Evolutionary conservation across 768 basidiomycete species (phyloP), one percentile per base, ranked within the genome.

Genomic region (Pulveroboletus sp.): DNA sequence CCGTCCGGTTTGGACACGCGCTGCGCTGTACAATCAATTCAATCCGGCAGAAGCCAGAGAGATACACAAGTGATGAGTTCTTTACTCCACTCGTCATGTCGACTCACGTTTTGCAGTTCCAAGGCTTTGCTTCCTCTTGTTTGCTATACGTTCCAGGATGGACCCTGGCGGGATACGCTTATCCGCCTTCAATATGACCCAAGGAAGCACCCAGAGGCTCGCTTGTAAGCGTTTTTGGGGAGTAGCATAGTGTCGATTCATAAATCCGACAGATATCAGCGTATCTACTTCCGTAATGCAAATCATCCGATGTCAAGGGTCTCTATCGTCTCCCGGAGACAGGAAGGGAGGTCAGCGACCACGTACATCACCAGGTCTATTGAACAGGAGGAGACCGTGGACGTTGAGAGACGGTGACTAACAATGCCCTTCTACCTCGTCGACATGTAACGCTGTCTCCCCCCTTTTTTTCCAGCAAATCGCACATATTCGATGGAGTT

Each of bases 111-210:
- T 18, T 44, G 18, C 50, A 95, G 93, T 52, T 87, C 89, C 11
- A 95, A 94, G 63, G 69, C 82, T 6, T 74, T 93, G 14, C 77
- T 95, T 15, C 86, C 93, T 3, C 69, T 89, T 6, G 81, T 87
- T 4, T 86, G 84, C 47, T 99, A 94, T 61, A 86, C 89, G 8
- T 94, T 97, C 62, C 81, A 85, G 57, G 94, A 96, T 57, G 96
- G 96, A 0, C 93, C 94, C 3, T 98, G 89, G 85, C 78, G 92
- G 36, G 94, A 97, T 58, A 88, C 89, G 12, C 76, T 93, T 43
- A 77, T 97, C 32, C 81, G 82, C 39, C 86, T 93, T 50, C 83
- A 85, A 11, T 98, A 93, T 61, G 96, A 99, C 62, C 96, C 96
- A 8, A 76, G 94, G 36, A 78, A 77, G 58, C 78, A 89, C 53